phyloP scores from a whole-genome alignment of 495 filamentous ascomycete genomes.

The Podospora pseudoanserina region DNA sequence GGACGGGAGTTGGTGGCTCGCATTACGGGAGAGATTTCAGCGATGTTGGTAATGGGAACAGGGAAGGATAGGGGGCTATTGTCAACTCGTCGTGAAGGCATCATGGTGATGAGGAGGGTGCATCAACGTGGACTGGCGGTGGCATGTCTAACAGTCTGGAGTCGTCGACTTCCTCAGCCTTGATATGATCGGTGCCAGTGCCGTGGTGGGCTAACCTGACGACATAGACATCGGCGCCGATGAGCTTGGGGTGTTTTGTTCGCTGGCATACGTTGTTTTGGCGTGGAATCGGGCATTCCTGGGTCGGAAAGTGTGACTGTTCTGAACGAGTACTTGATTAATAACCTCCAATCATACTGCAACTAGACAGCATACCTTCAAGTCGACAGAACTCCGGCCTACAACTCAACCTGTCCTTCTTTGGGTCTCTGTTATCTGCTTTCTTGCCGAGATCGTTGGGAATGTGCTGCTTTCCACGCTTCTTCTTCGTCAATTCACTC shows the following conservation, averaged over 20 bases:
- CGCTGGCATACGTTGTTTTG: slow-evolving; percentile 26
- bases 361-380: no score
- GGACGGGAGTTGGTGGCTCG: slow-evolving; percentile 35
- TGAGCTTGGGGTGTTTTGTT: slow-evolving; percentile 43
- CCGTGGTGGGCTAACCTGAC: slow-evolving; percentile 36
- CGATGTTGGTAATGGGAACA: neutral
- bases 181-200: neutral
- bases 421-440: no score
- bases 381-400: no score
- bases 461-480: no score
- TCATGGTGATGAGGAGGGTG: slow-evolving; percentile 5
- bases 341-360: no score
- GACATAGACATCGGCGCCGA: slow-evolving; percentile 53
- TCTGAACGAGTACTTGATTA: no score
- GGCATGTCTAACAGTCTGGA: no score
- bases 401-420: no score
- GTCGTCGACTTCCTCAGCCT: neutral
- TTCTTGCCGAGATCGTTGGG: no score
- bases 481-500: neutral
- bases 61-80: neutral
- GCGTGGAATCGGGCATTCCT: no score
- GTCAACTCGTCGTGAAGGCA: slow-evolving; percentile 49
- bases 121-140: no score
- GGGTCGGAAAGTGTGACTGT: no score
- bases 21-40: neutral